Base-by-base conservation (phyloP, 352 stramenopile genomes). In the Globisporangium emineosum region DNA sequence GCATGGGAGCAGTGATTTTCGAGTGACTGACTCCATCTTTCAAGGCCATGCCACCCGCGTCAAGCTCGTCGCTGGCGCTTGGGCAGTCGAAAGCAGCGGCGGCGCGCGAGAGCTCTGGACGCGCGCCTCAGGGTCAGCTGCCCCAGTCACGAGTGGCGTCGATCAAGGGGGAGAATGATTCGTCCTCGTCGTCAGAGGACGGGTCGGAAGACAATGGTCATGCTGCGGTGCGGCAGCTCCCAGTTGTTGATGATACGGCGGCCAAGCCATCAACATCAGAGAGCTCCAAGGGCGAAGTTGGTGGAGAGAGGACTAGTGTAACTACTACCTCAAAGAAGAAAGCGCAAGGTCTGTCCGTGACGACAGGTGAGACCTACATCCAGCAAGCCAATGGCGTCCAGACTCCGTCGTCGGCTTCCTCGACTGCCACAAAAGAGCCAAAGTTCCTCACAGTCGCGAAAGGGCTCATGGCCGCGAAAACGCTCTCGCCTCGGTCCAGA, bases 381-480 rank as follows among this genome's bases (percentile, higher is more conserved):
- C 57, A 51, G 5, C 17, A 52, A 19, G 21, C 23, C 21, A 51
- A 27, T 37, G 50, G 27, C 27, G 15, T n/a, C 32, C 37, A 43
- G 17, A 43, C 37, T 17, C n/a, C n/a, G n/a, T n/a, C n/a, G n/a
- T n/a, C n/a, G n/a, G n/a, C n/a, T n/a, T 43, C 37, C n/a, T 37
- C 32, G 8, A 43, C 8, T 43, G 37, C 50, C 50, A 40, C 50
- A n/a, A 51, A 33, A 57, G 62, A 62, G 25, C 62, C 49, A 21
- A 67, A 67, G 30, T 33, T 63, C n/a, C 21, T 67, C 30, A 33
- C 47, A 0, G 60, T 61, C 8, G 52, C 65, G 10, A 64, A 40
- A 50, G 53, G 30, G 13, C 43, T 68, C 29, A 17, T 60, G 29
- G 35, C 42, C 6, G 37, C 32, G 2, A 33, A 56, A 25, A 35